Conservation (phyloP, 140 eudicot species). For the Cichorium intybus region DNA sequence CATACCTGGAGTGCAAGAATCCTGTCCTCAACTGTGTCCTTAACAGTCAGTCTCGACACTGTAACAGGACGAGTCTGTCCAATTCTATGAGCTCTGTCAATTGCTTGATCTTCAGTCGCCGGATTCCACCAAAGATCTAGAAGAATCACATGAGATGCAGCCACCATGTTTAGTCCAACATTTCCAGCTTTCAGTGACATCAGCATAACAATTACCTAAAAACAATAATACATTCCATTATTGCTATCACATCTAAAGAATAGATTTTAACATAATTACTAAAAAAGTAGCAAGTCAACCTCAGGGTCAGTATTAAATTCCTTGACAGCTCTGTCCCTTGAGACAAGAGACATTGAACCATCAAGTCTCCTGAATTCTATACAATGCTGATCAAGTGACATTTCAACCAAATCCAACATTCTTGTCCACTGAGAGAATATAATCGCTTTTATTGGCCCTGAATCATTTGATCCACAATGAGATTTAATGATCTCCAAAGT, state of each 20-base stretch:
- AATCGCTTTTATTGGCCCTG: slow-evolving; percentile 65
- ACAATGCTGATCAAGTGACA: slow-evolving; percentile 32
- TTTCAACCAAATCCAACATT: slow-evolving; percentile 68
- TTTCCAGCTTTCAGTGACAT: slow-evolving; percentile 98
- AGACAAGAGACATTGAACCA: slow-evolving; percentile 65
- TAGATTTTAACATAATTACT: too few species aligned
- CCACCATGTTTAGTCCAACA: slow-evolving; percentile 95
- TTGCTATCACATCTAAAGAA: too few species aligned
- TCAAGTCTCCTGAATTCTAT: slow-evolving; percentile 66
- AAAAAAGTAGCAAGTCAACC: slow-evolving; percentile 32
- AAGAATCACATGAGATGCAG: slow-evolving; percentile 91
- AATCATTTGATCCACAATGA: slow-evolving; percentile 34
- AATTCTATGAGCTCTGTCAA: slow-evolving; percentile 96
- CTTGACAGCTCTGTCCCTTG: slow-evolving; percentile 73
- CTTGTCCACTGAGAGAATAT: slow-evolving; percentile 96
- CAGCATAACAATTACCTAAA: slow-evolving; percentile 92
- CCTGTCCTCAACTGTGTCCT: slow-evolving; percentile 88
- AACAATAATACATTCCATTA: too few species aligned
- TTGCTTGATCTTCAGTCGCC: slow-evolving; percentile 95
- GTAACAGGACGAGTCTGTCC: slow-evolving; percentile 97
- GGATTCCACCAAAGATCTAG: slow-evolving; percentile 99
- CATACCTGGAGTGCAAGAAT: slow-evolving; percentile 88
- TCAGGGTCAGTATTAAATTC: slow-evolving; percentile 63
- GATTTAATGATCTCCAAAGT: slow-evolving; percentile 58
- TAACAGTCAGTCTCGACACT: slow-evolving; percentile 69